These are phyloP conservation scores for Leccinum subgranulosum DNA, from an alignment of 768 basidiomycete genomes.

Conservation along the genomic window DNA sequence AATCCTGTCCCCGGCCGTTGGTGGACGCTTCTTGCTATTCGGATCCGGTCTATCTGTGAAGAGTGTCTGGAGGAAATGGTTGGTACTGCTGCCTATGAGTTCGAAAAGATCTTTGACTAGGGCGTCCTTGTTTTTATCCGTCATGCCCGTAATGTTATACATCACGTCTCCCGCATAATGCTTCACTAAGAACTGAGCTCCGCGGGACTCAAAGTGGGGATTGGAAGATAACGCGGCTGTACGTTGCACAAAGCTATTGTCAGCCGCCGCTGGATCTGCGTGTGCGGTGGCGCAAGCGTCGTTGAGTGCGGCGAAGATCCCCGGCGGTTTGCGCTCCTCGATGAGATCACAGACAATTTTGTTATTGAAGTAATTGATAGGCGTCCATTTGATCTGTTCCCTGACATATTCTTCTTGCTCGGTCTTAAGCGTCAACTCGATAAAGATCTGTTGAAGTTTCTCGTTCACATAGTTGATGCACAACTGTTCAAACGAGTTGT, in stretches of 20 bases:
- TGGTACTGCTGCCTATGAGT: slow-evolving; percentile 74
- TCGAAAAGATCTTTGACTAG: slow-evolving; percentile 94
- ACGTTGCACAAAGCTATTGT: slow-evolving; percentile 95
- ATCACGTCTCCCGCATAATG: slow-evolving; percentile 99
- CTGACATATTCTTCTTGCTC: slow-evolving; percentile 99
- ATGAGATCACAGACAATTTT: slow-evolving; percentile 98
- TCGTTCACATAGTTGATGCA: slow-evolving; percentile 99
- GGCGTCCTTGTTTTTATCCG: slow-evolving; percentile 99
- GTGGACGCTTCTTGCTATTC: slow-evolving; percentile 95
- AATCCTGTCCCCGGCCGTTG: slow-evolving; percentile 97
- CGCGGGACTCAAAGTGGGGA: slow-evolving; percentile 93
- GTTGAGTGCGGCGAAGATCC: slow-evolving; percentile 96
- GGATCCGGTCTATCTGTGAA: slow-evolving; percentile 97
- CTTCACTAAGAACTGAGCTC: slow-evolving; percentile 89
- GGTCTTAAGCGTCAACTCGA: slow-evolving; percentile 96
- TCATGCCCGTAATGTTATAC: slow-evolving; percentile 98
- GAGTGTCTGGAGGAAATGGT: slow-evolving; percentile 80
- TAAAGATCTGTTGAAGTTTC: slow-evolving; percentile 99
- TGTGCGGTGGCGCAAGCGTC: slow-evolving; percentile 99
- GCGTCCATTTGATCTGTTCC: slow-evolving; percentile 99
- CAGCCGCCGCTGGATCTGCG: slow-evolving; percentile 93
- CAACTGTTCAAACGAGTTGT: slow-evolving; percentile 95
- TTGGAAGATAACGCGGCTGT: slow-evolving; percentile 78
- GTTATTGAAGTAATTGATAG: slow-evolving; percentile 99
- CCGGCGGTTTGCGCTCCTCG: slow-evolving; percentile 93